phyloP scores from a whole-genome alignment of 202 grass and related monocot genomes.

The Sporobolus alterniflorus region DNA sequence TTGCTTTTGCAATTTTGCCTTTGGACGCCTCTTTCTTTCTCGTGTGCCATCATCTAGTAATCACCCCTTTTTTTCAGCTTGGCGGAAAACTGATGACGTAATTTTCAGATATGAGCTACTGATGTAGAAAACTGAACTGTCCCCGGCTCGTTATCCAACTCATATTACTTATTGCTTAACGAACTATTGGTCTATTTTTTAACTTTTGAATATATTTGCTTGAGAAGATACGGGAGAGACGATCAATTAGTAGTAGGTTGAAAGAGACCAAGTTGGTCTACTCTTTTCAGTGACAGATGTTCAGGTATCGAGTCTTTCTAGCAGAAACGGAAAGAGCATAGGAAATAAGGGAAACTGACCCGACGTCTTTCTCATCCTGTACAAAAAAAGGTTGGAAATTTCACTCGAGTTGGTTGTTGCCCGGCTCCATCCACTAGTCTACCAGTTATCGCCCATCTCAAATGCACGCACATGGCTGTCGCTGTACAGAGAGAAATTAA shows the following conservation, averaged over 20 bases:
- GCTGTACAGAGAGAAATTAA: background rate
- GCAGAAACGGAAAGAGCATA: background rate
- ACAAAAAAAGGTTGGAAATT: background rate
- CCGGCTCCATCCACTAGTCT: background rate
- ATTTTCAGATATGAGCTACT: no score
- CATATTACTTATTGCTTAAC: no score
- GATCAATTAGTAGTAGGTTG: no score
- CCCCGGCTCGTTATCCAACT: no score
- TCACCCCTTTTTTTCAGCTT: no score
- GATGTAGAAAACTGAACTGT: no score
- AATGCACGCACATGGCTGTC: background rate
- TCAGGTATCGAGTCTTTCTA: no score
- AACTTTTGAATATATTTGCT: no score
- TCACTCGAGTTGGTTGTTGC: background rate
- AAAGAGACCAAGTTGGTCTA: no score
- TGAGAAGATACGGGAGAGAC: no score
- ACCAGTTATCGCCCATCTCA: background rate
- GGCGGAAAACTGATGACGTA: no score
- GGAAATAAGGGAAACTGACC: background rate
- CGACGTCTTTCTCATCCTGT: background rate
- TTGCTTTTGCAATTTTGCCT: conserved; percentile 13
- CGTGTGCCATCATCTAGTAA: background rate
- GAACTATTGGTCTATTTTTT: no score
- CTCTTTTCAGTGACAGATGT: background rate
- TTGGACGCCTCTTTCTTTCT: background rate